A percentile compares a stretch with the other conserved stretches of the same genome.
phyloP scores from a whole-genome alignment of 345 rosid species.

The Lenwebbia sp. region DNA sequence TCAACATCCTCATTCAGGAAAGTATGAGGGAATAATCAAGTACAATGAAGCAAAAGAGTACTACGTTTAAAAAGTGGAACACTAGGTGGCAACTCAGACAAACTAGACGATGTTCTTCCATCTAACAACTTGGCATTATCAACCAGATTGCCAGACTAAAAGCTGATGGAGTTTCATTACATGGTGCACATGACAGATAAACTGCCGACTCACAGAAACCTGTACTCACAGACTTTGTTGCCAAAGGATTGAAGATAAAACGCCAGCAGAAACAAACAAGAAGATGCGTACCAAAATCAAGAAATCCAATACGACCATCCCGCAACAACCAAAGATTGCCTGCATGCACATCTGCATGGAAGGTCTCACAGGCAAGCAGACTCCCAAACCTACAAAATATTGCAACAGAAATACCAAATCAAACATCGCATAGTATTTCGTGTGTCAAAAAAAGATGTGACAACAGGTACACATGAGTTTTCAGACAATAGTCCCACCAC shows the following conservation, averaged over 20 bases:
- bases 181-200: background rate
- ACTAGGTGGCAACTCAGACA: background rate
- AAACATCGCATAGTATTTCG: background rate
- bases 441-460: background rate
- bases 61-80: background rate
- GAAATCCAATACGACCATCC: conserved; percentile 96
- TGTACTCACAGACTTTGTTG: background rate
- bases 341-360: conserved; percentile 99
- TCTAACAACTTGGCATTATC: background rate
- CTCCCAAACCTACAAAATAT: conserved; percentile 79
- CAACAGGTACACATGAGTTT: background rate
- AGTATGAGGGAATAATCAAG: background rate
- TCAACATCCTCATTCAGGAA: background rate
- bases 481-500: conserved; percentile 36
- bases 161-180: background rate
- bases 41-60: background rate
- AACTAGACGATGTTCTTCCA: background rate
- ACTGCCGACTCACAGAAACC: background rate
- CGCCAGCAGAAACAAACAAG: background rate
- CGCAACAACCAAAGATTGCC: conserved; percentile 91
- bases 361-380: conserved; percentile 83
- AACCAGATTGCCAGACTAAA: background rate
- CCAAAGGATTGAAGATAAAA: background rate
- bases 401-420: background rate
- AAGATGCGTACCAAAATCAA: conserved; percentile 70